Percentiles rank a stretch among this genome's conserved stretches.
phyloP scores from a whole-genome alignment of 768 basidiomycete species.

The Boletales sp. region DNA sequence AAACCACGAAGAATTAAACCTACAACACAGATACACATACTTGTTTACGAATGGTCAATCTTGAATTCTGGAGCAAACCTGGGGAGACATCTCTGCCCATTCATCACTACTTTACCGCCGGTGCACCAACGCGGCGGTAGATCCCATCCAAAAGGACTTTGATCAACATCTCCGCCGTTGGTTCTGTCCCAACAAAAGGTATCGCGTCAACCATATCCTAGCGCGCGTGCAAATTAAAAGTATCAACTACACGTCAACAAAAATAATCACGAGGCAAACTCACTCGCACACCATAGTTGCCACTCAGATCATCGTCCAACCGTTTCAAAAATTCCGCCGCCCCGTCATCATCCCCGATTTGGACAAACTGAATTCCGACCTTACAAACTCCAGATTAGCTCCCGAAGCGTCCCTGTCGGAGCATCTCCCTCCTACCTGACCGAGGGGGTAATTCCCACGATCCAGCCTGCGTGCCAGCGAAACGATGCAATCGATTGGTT shows the following conservation, averaged over 20 bases:
- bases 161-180: slow-evolving; percentile 48
- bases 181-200: slow-evolving; percentile 40
- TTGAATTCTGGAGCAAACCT: too few species aligned
- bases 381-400: slow-evolving; percentile 23
- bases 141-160: slow-evolving; percentile 69
- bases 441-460: slow-evolving; percentile 44
- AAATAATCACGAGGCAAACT: slow-evolving; percentile 1
- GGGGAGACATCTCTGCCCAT: too few species aligned
- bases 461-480: slow-evolving; percentile 50
- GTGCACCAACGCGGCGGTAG: slow-evolving; percentile 48
- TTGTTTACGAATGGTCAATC: too few species aligned
- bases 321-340: slow-evolving; percentile 45
- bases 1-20: too few species aligned
- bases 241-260: background rate
- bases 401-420: too few species aligned
- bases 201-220: slow-evolving; percentile 75
- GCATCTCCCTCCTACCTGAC: slow-evolving; percentile 40
- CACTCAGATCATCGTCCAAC: slow-evolving; percentile 55
- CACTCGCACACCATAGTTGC: slow-evolving; percentile 43
- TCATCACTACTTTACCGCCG: background rate
- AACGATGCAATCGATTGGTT: slow-evolving; percentile 47
- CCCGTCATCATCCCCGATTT: slow-evolving; percentile 50
- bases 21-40: too few species aligned
- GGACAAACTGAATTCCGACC: slow-evolving; percentile 71
- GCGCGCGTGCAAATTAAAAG: background rate